Conservation (phyloP, 768 basidiomycete species). For the Royoungia palumana region DNA sequence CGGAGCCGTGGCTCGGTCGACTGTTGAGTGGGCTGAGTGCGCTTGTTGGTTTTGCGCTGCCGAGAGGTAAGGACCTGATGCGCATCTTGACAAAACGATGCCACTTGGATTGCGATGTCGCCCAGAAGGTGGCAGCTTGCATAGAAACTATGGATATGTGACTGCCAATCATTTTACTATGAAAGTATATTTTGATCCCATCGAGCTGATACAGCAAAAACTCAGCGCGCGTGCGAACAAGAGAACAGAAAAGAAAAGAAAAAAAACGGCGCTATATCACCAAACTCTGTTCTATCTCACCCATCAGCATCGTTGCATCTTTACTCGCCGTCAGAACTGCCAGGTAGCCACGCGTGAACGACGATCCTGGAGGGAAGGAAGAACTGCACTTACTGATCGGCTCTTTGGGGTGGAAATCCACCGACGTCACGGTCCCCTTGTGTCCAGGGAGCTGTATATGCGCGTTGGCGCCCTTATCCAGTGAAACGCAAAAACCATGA, state of each 20-base stretch:
- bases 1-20: slow-evolving; percentile 20
- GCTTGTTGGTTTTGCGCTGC: slow-evolving; percentile 16
- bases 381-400: slow-evolving; percentile 71
- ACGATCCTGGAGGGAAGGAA: neutral
- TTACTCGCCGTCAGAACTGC: slow-evolving; percentile 89
- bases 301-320: slow-evolving; percentile 88
- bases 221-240: neutral
- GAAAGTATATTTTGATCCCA: neutral
- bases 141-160: slow-evolving; percentile 17
- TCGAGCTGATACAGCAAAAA: neutral
- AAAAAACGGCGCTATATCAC: slow-evolving; percentile 31
- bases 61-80: slow-evolving; percentile 18
- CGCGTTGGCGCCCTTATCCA: neutral
- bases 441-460: slow-evolving; percentile 82
- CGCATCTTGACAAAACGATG: slow-evolving; percentile 26
- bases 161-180: neutral
- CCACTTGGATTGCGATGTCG: slow-evolving; percentile 20
- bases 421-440: slow-evolving; percentile 93
- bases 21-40: slow-evolving; percentile 18
- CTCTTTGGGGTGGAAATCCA: slow-evolving; percentile 95
- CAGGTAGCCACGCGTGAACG: slow-evolving; percentile 4
- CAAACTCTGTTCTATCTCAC: slow-evolving; percentile 77
- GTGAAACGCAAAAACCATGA: slow-evolving; percentile 4
- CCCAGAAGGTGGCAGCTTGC: slow-evolving; percentile 22
- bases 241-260: neutral